Evolutionary conservation across 495 filamentous ascomycete genomes (phyloP), one percentile per base, ranked within the genome.

Genomic region (Penicillium simplicissimum): DNA sequence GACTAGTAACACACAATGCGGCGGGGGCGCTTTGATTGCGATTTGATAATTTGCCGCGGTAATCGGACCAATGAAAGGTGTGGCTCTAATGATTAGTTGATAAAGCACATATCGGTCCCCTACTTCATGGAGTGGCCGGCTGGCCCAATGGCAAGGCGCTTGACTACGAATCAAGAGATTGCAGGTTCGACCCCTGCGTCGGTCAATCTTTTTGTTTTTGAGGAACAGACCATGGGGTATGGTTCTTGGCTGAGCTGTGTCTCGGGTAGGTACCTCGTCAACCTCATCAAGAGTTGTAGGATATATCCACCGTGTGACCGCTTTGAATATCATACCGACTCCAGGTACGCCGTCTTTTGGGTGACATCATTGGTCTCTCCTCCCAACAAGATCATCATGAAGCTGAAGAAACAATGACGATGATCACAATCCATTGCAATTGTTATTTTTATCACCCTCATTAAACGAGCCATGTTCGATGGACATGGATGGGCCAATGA

Each of bases 61-160:
- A 8, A 11, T 8, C 42, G 23, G 7, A 8, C 19, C n/a, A 45
- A 45, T 3, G 23, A 25, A 25, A 25, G 23, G 23, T 25, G 23
- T 25, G 23, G 3, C 23, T 3, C 23, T 3, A 1, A 25, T 25
- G 23, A 1, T 3, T 1, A 3, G 23, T 25, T 1, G 3, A 25
- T 25, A 3, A 25, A 25, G 23, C 23, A 33, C n/a, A 31, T 3
- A 2, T 23, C 1, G 0, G 9, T 11, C 8, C 0, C 0, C 2
- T 11, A 3, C 6, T 4, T 4, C 4, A 31, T 25, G 1, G 23
- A 31, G 8, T 11, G 75, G 68, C 75, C 76, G 69, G 76, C 77
- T 86, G 81, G 83, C 82, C 81, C 82, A 87, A 87, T 87, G 84
- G 84, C 81, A 87, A 87, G 84, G 84, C 84, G 84, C 82, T 87